Evolutionary conservation across 352 stramenopile species (phyloP).

Genomic region (Phytopythium mirpurense): DNA sequence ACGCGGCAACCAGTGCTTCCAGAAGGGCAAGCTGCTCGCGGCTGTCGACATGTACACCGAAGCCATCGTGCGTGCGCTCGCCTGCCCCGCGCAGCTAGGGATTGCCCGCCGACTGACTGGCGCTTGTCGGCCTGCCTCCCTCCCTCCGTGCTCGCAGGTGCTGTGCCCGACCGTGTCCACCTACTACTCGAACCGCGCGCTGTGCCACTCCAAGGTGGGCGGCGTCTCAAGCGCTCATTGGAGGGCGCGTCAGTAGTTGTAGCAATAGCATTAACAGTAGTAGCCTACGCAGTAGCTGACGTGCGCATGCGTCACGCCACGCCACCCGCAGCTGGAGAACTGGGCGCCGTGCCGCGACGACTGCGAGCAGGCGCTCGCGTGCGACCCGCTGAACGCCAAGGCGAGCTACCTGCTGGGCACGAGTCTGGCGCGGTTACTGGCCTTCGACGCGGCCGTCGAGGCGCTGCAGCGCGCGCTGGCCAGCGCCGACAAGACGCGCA

Average conservation of each 20-base stretch:
- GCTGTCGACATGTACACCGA: constrained; percentile 87
- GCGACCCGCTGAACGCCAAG: constrained; percentile 67
- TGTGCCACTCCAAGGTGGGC: constrained; percentile 62
- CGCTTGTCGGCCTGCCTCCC: background rate
- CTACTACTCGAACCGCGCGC: constrained; percentile 79
- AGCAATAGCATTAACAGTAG: no score
- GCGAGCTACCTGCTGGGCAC: constrained; percentile 70
- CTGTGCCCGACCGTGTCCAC: constrained; percentile 49
- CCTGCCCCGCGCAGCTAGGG: background rate
- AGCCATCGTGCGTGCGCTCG: constrained; percentile 49
- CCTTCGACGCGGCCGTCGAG: constrained; percentile 43
- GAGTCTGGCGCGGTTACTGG: constrained; percentile 41
- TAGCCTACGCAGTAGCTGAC: no score
- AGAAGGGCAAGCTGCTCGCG: constrained; percentile 70
- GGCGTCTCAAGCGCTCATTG: background rate
- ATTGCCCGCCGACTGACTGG: background rate
- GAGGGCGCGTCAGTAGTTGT: no score
- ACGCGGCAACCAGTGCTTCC: constrained; percentile 75
- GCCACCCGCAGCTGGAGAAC: constrained; percentile 45
- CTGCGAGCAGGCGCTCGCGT: constrained; percentile 43
- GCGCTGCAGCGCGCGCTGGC: constrained; percentile 43
- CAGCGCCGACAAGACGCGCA: constrained; percentile 54
- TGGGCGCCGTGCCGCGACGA: constrained; percentile 64
- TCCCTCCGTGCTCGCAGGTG: constrained; percentile 21
- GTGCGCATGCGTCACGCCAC: no score